phyloP scores from a whole-genome alignment of 768 basidiomycete species.

The Russula olivacea region DNA sequence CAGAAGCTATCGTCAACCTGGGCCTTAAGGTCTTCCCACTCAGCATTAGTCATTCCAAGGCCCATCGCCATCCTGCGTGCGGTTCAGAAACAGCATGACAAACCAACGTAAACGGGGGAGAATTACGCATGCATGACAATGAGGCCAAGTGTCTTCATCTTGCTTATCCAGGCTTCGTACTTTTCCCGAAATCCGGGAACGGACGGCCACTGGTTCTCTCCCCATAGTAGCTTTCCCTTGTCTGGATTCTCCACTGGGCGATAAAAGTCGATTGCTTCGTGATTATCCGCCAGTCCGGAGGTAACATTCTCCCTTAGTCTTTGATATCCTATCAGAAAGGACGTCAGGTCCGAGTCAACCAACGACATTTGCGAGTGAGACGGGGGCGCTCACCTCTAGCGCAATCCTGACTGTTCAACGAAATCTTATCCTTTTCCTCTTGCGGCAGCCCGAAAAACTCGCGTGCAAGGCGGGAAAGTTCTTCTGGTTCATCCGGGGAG shows the following conservation, averaged over 20 bases:
- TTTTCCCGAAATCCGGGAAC: constrained; percentile 52
- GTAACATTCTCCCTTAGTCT: constrained; percentile 81
- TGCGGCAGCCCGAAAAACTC: constrained; percentile 70
- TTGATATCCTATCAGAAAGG: constrained; percentile 58
- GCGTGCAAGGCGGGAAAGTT: constrained; percentile 57
- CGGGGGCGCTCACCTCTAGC: constrained; percentile 55
- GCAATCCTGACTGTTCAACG: constrained; percentile 59
- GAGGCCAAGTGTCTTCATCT: constrained; percentile 79
- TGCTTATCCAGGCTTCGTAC: constrained; percentile 71
- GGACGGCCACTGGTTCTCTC: constrained; percentile 85
- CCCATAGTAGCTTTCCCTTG: too few species aligned
- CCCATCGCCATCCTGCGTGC: constrained; percentile 69
- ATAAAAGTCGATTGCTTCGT: constrained; percentile 83
- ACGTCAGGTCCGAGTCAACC: neutral
- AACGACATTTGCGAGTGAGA: too few species aligned
- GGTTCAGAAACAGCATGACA: neutral
- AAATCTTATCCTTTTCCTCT: constrained; percentile 57
- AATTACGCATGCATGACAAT: constrained; percentile 78
- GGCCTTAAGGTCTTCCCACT: constrained; percentile 58
- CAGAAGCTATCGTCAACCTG: constrained; percentile 85
- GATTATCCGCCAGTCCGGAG: constrained; percentile 74
- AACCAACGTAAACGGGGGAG: neutral
- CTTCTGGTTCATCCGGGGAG: constrained; percentile 52
- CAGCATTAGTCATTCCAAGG: constrained; percentile 62
- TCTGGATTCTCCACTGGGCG: constrained; percentile 66